These are phyloP conservation scores for Rhizopogon vinicolor DNA, from an alignment of 768 basidiomycete genomes.

Conservation along the genomic window DNA sequence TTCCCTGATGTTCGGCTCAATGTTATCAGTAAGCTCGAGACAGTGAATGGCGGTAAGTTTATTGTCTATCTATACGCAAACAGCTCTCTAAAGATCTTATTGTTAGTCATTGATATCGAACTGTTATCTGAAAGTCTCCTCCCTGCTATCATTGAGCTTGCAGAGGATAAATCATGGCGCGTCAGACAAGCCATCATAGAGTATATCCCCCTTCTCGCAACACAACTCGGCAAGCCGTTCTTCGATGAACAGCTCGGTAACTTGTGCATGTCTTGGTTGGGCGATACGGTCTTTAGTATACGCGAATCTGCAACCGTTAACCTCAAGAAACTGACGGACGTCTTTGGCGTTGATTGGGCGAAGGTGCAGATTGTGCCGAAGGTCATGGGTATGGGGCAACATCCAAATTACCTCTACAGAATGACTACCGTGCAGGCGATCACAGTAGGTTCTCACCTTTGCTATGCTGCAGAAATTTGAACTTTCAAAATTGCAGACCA, in stretches of 20 bases:
- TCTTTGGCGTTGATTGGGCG: conserved; percentile 99
- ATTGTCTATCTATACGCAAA: background rate
- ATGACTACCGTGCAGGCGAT: conserved; percentile 99
- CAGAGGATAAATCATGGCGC: conserved; percentile 99
- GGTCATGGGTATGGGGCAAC: conserved; percentile 94
- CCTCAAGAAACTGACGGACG: conserved; percentile 94
- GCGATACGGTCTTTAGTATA: conserved; percentile 97
- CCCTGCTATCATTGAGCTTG: conserved; percentile 95
- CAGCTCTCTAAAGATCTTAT: conserved; percentile 4
- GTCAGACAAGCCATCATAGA: conserved; percentile 99
- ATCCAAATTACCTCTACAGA: conserved; percentile 94
- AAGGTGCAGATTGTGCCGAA: conserved; percentile 91
- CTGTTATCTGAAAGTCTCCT: conserved; percentile 90
- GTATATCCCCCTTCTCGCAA: conserved; percentile 97
- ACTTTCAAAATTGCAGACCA: conserved; percentile 62
- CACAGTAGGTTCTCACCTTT: conserved; percentile 54
- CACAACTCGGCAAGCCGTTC: conserved; percentile 94
- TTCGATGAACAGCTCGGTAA: conserved; percentile 97
- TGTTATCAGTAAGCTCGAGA: conserved; percentile 97
- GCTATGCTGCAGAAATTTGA: background rate
- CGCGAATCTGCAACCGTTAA: conserved; percentile 98
- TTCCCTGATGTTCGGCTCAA: conserved; percentile 97
- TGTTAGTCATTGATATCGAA: conserved; percentile 93
- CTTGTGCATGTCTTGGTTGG: conserved; percentile 98
- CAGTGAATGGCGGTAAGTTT: conserved; percentile 79